These are phyloP conservation scores for Lentinula boryana DNA, from an alignment of 768 basidiomycete genomes.

Conservation along the genomic window DNA sequence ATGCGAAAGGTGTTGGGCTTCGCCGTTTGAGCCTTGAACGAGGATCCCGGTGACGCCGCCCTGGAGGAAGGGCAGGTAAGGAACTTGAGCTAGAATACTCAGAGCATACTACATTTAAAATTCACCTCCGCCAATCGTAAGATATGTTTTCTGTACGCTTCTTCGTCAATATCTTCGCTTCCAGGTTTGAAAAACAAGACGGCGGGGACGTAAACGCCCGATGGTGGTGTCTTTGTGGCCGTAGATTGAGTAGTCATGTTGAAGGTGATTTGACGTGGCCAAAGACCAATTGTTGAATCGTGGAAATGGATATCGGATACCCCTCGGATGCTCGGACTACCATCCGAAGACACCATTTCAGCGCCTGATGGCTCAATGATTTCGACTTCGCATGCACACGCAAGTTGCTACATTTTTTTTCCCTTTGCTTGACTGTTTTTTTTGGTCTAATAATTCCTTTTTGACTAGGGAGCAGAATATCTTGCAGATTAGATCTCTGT, in stretches of 20 bases:
- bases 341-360: neutral
- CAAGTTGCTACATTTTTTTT: no score
- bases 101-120: neutral
- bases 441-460: no score
- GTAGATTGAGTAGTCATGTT: neutral
- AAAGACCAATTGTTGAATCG: neutral
- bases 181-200: constrained; percentile 61
- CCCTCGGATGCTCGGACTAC: neutral
- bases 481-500: no score
- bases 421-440: no score
- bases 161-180: constrained; percentile 65
- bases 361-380: no score
- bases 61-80: constrained; percentile 28
- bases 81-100: neutral
- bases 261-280: neutral
- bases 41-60: constrained; percentile 70
- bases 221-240: constrained; percentile 32
- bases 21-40: constrained; percentile 71
- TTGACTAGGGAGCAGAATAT: no score
- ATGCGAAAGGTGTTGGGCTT: constrained; percentile 71
- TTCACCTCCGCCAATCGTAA: constrained; percentile 67
- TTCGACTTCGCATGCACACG: no score
- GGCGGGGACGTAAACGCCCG: constrained; percentile 74
- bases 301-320: neutral
- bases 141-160: constrained; percentile 62